A percentile compares a stretch with the other conserved stretches of the same genome.
Evolutionary conservation across 2,329 filamentous ascomycete species (phyloP).

Genomic region (Dactylellina parvicollis): DNA sequence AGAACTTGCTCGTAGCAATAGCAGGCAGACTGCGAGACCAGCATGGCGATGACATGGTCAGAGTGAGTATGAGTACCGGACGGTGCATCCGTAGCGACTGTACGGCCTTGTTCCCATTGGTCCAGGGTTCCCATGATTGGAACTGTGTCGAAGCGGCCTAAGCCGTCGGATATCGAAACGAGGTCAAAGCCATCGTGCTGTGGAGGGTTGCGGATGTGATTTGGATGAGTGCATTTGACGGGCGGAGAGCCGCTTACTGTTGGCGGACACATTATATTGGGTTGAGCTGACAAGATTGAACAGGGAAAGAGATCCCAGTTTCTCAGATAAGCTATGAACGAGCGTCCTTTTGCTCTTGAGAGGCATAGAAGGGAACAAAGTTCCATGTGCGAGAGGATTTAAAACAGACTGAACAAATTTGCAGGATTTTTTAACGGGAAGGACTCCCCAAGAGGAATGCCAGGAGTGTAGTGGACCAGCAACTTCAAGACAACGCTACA

Average conservation of each 20-base stretch:
- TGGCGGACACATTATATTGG: slow-evolving; percentile 14
- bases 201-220: slow-evolving; percentile 33
- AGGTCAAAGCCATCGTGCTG: slow-evolving; percentile 22
- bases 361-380: background rate
- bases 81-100: background rate
- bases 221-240: slow-evolving; percentile 36
- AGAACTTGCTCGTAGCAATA: slow-evolving; percentile 36
- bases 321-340: background rate
- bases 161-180: slow-evolving; percentile 24
- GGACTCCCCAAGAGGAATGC: too few relatives aligned
- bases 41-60: slow-evolving; percentile 16
- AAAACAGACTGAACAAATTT: too few relatives aligned
- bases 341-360: background rate
- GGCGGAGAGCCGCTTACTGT: slow-evolving; percentile 3
- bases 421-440: too few relatives aligned
- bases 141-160: slow-evolving; percentile 42
- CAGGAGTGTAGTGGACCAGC: too few relatives aligned
- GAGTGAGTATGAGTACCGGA: slow-evolving; percentile 12
- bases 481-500: too few relatives aligned
- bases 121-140: slow-evolving; percentile 33
- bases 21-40: slow-evolving; percentile 19
- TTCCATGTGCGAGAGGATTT: too few relatives aligned
- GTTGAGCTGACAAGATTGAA: too few relatives aligned
- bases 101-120: slow-evolving; percentile 32
- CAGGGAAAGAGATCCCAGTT: background rate